Evolutionary conservation across 2,329 filamentous ascomycete genomes (phyloP), one percentile per base, ranked within the genome.

Genomic region (Diaporthe eres): DNA sequence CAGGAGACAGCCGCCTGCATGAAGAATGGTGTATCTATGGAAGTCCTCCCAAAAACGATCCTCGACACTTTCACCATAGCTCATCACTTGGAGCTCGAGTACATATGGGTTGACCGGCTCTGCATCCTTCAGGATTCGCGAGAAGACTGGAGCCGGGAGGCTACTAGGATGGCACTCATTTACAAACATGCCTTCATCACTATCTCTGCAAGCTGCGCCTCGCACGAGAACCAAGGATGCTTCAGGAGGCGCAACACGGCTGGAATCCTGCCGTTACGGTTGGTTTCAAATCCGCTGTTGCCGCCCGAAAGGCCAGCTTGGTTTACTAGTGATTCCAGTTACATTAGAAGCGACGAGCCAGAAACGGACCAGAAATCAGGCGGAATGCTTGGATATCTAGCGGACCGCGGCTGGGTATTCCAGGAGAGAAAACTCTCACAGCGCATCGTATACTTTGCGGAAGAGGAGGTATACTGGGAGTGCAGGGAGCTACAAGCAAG

Each of bases 41-140:
- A 8, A 2, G 0, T 6, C 7, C 57, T 72, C 19, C 57, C 71
- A 10, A 44, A 44, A 13, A 72, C 58, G 22, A 37, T 72, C 2
- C 31, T 57, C 3, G 57, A 72, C 15, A 47, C 71, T 2, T 42
- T 51, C 17, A 9, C 37, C 15, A 37, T 57, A 6, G 67, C 65
- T 12, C 44, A 44, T 9, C 31, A 31, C 34, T 47, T 74, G 4
- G 60, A 42, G 0, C 65, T 68, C 13, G 25, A 51, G 34, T 68
- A 74, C 8, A 12, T 74, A 22, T 74, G 72, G 72, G 39, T 74
- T 47, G 72, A 74, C 51, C 44, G 55, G 4, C 60, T 74, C 12
- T 74, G 72, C 34, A 74, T 74, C 39, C 39, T 57, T 8, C 72
- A 74, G 60, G 60, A 60, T 37, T 34, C 47, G 25, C 39, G n/a